Evolutionary conservation across 139 green algal species (phyloP), one percentile per base, ranked within the genome.

Genomic region (Volvox reticuliferus): DNA sequence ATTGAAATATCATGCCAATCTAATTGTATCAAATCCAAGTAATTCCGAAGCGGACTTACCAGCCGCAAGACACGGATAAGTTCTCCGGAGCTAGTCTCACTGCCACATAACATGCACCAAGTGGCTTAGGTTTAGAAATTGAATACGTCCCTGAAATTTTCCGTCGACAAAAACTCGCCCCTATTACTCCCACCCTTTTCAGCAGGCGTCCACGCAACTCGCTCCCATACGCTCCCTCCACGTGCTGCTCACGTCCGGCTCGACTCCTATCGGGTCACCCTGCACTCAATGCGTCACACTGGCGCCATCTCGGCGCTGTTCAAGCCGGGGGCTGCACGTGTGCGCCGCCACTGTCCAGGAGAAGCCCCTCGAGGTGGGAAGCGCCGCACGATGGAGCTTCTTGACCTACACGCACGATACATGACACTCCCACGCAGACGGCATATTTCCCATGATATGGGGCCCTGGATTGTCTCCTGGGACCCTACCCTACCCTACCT

Each of bases 21-120:
- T 21, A 17, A 55, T 26, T 33, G 76, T 36, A 62, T 82, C 33
- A 20, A 33, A 26, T 82, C 1, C 33, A n/a, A 33, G 32, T 3
- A 32, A 84, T 68, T 32, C 36, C 37, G 19, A 13, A 12, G 26
- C 12, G 21, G 12, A 26, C 78, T 84, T 16, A 36, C 21, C 78
- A 67, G 78, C 78, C 78, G 37, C 78, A 68, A 84, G 36, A 24
- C 78, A 18, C 16, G 78, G 78, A 84, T 84, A 84, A 84, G 78
- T 12, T 16, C 32, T 36, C 37, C 24, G 65, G 44, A 55, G 44
- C 44, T 9, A 55, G 44, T 9, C 44, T 55, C 9, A 55, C 5
- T 55, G 44, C 9, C 9, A 9, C 9, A 55, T 55, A 55, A 55
- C 44, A 55, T 55, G 9, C 44, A 55, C 44, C 44, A 55, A 55